Evolutionary conservation across 2,329 filamentous ascomycete genomes (phyloP).

Genomic region (Ophiocordyceps unilateralis): DNA sequence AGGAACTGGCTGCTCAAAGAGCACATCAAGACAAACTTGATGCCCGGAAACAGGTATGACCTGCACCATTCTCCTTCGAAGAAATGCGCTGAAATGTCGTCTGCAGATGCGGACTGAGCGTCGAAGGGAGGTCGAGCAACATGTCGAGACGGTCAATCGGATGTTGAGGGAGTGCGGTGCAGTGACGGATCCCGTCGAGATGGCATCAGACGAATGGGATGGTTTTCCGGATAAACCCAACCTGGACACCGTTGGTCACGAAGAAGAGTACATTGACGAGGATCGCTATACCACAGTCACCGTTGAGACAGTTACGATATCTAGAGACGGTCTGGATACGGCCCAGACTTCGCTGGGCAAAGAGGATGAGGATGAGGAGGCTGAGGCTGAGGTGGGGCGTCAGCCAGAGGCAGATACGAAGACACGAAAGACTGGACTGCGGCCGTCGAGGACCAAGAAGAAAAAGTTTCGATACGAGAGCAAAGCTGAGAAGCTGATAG

Average conservation of each 20-base stretch:
- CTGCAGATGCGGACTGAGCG: conserved; percentile 66
- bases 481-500: conserved; percentile 64
- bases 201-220: conserved; percentile 41
- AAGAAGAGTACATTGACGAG: conserved; percentile 92
- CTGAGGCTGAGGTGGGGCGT: conserved; percentile 17
- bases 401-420: conserved; percentile 9
- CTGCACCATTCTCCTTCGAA: background rate
- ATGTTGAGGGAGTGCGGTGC: conserved; percentile 44
- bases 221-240: conserved; percentile 40
- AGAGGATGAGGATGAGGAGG: conserved; percentile 19
- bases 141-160: conserved; percentile 60
- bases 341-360: conserved; percentile 12
- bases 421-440: conserved; percentile 13
- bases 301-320: conserved; percentile 72
- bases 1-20: conserved; percentile 61
- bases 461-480: conserved; percentile 86
- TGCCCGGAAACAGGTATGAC: conserved; percentile 55
- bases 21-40: conserved; percentile 61
- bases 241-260: conserved; percentile 48
- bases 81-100: background rate
- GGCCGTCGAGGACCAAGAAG: conserved; percentile 40
- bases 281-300: conserved; percentile 92
- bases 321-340: conserved; percentile 53
- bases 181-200: conserved; percentile 20
- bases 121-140: conserved; percentile 63